Base-by-base conservation (phyloP, 108 stramenopile genomes). In the Parietichytrium sp. region DNA sequence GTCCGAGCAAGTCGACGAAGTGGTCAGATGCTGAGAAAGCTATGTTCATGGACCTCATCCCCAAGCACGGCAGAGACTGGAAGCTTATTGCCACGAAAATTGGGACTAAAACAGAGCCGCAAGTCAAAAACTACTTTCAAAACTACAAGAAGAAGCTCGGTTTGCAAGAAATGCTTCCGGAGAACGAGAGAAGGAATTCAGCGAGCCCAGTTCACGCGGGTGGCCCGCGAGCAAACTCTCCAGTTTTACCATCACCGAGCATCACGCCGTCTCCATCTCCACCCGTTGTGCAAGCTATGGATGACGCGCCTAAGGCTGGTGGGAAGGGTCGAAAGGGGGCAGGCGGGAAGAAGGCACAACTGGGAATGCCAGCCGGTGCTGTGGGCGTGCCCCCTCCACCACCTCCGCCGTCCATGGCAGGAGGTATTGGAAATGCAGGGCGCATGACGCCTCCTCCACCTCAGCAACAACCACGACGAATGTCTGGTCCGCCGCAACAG, bases 141-240 rank as follows among this genome's bases (percentile, higher is more conserved):
- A 82, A 82, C 31, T 82, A 82, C 55, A 82, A 82, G 61, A 26
- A 30, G n/a, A 42, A 47, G 45, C 81, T 77, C 47, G 61, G 61
- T 27, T 36, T 82, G 15, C 49, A 81, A 4, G 54, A 49, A 3
- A 79, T 79, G 10, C 10, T 79, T 27, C 25, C 38, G 45, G 47
- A 72, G 29, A 30, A 18, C 7, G 8, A 30, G 7, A 31, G 36
- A 18, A 18, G 18, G 26, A n/a, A n/a, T n/a, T n/a, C n/a, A n/a
- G 52, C 52, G 4, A 27, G 36, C 18, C 29, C 55, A 27, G 18
- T 8, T 31, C 20, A 20, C 54, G 15, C 54, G 42, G 36, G 36
- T 1, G 0, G 20, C 0, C 20, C 55, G 30, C 29, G 8, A 0
- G 7, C 36, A 30, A 31, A 10, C 18, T 20, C 55, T 13, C 4